A percentile compares a stretch with the other conserved stretches of the same genome.
phyloP scores from a whole-genome alignment of 768 basidiomycete genomes.

The Tricholoma furcatifolium region DNA sequence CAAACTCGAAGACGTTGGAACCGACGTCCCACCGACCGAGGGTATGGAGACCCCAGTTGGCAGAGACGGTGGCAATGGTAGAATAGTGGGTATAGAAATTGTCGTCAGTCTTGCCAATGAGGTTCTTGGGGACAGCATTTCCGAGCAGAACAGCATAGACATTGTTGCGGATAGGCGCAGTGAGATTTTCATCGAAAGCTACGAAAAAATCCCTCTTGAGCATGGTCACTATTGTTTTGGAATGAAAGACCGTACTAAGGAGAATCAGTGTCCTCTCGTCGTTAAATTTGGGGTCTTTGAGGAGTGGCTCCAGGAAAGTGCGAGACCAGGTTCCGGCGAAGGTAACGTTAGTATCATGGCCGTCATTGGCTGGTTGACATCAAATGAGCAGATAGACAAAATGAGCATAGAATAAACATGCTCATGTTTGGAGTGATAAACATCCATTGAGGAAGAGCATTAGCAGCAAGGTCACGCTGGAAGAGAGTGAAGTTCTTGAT shows the following conservation, averaged over 20 bases:
- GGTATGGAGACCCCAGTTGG: conserved; percentile 61
- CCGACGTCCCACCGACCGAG: conserved; percentile 44
- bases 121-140: conserved; percentile 38
- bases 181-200: conserved; percentile 57
- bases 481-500: conserved; percentile 66
- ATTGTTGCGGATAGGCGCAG: conserved; percentile 41
- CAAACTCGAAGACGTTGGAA: conserved; percentile 53
- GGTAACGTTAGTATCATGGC: conserved; percentile 55
- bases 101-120: conserved; percentile 45
- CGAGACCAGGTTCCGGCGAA: conserved; percentile 45
- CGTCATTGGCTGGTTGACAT: conserved; percentile 41
- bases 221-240: not conserved
- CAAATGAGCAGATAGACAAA: conserved; percentile 3
- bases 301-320: conserved; percentile 52
- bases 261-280: conserved; percentile 52
- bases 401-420: conserved; percentile 14
- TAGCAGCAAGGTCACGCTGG: conserved; percentile 48
- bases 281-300: conserved; percentile 53
- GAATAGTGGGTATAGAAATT: conserved; percentile 67
- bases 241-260: conserved; percentile 27
- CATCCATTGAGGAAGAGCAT: conserved; percentile 55
- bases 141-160: conserved; percentile 43
- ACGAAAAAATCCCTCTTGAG: not conserved
- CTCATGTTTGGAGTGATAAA: conserved; percentile 62
- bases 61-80: conserved; percentile 49